Evolutionary conservation across 2,329 filamentous ascomycete species (phyloP).

Genomic region (Cladosporium cucumerinum): DNA sequence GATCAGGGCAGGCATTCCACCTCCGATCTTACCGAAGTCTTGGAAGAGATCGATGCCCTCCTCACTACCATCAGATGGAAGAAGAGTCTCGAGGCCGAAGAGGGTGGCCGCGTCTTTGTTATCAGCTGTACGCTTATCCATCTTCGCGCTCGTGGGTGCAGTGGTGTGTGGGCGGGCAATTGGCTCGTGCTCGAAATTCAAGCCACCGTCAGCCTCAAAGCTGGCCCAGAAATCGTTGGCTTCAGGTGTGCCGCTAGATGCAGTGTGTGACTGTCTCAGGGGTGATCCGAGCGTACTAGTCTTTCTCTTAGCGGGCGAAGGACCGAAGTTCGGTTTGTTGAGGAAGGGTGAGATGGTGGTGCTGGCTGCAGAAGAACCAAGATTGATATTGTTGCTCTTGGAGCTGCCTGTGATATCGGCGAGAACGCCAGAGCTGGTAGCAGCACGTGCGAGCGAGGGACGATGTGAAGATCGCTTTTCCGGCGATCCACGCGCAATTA

Average conservation of each 20-base stretch:
- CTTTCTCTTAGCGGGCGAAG: conserved; percentile 26
- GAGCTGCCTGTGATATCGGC: conserved; percentile 57
- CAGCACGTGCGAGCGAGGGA: conserved; percentile 60
- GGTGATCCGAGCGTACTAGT: conserved; percentile 32
- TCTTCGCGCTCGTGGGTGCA: not conserved
- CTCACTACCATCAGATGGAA: conserved; percentile 57
- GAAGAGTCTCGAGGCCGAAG: conserved; percentile 46
- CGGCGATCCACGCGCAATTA: conserved; percentile 59
- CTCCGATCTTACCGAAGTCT: conserved; percentile 71
- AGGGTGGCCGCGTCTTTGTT: conserved; percentile 52
- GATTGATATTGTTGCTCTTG: conserved; percentile 46
- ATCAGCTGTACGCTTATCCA: conserved; percentile 9
- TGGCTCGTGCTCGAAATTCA: conserved; percentile 26
- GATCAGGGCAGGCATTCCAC: conserved; percentile 19
- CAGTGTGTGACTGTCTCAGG: conserved; percentile 28
- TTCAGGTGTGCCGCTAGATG: conserved; percentile 20
- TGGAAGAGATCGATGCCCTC: conserved; percentile 68
- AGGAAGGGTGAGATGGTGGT: conserved; percentile 33
- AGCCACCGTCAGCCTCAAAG: conserved; percentile 1
- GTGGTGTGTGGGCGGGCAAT: conserved; percentile 15
- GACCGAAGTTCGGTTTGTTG: conserved; percentile 23
- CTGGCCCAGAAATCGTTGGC: conserved; percentile 7
- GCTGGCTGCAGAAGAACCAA: conserved; percentile 25
- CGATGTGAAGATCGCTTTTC: conserved; percentile 61
- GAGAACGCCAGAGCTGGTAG: conserved; percentile 59